These are phyloP conservation scores for Thraustochytrium striatum DNA, from an alignment of 352 stramenopile genomes.

Conservation along the genomic window DNA sequence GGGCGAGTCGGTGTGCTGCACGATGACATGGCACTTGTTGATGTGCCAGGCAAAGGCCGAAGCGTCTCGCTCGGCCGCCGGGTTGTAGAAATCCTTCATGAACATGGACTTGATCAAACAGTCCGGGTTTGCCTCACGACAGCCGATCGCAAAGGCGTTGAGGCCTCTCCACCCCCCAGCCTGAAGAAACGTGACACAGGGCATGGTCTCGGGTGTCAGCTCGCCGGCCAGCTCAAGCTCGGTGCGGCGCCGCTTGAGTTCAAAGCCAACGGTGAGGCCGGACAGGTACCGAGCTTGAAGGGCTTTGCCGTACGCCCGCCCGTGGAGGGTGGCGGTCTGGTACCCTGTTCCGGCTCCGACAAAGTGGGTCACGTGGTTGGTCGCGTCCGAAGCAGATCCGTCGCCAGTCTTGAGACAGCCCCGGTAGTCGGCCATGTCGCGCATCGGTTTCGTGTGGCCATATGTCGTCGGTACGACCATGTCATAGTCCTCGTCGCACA, in stretches of 20 bases:
- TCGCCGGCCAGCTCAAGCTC: no score
- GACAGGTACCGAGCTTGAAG: background rate
- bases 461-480: background rate
- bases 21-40: background rate
- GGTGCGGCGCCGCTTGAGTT: no score
- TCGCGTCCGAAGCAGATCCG: background rate
- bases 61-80: no score
- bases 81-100: background rate
- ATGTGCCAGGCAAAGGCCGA: background rate
- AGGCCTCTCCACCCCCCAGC: background rate
- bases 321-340: no score
- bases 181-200: no score
- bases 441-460: background rate
- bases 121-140: background rate
- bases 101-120: background rate
- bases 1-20: background rate
- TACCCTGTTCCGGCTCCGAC: no score
- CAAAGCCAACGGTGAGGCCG: background rate
- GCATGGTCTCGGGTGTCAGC: no score
- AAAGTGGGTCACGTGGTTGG: background rate
- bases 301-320: no score
- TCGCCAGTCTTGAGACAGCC: background rate
- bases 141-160: background rate
- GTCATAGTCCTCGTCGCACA: background rate
- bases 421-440: background rate